Evolutionary conservation across 225 moss, liverwort and hornwort species (phyloP).

Genomic region (Antitrichia curtipendula): DNA sequence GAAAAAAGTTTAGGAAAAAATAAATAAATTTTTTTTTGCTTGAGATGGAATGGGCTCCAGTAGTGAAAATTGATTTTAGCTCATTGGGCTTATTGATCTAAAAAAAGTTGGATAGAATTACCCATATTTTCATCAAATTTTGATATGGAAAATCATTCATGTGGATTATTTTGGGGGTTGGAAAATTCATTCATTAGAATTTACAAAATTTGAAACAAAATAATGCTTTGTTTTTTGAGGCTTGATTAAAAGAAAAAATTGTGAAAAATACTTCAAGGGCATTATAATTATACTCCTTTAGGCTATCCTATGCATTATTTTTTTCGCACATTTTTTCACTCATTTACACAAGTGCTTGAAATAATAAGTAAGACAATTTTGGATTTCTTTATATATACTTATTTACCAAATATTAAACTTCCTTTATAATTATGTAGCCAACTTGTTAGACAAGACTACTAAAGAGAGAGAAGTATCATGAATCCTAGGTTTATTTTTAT

Average conservation of each 20-base stretch:
- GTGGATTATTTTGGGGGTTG: accelerated
- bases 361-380: not conserved
- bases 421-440: no score
- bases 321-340: not conserved
- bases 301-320: not conserved
- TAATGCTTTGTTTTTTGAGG: not conserved
- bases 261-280: not conserved
- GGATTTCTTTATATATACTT: not conserved
- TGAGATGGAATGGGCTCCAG: not conserved
- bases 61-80: not conserved
- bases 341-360: not conserved
- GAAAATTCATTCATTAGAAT: not conserved
- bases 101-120: not conserved
- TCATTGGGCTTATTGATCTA: not conserved
- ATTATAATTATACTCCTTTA: not conserved
- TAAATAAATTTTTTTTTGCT: not conserved
- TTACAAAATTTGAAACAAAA: not conserved
- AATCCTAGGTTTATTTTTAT: not conserved
- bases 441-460: not conserved
- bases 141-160: not conserved
- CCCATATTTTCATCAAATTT: not conserved
- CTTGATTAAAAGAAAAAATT: not conserved
- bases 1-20: no score
- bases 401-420: not conserved
- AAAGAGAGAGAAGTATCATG: not conserved